A percentile compares a stretch with the other conserved stretches of the same genome.
These are phyloP conservation scores for Microdochium paspali DNA, from an alignment of 2,329 filamentous ascomycete species.

Conservation along the genomic window DNA sequence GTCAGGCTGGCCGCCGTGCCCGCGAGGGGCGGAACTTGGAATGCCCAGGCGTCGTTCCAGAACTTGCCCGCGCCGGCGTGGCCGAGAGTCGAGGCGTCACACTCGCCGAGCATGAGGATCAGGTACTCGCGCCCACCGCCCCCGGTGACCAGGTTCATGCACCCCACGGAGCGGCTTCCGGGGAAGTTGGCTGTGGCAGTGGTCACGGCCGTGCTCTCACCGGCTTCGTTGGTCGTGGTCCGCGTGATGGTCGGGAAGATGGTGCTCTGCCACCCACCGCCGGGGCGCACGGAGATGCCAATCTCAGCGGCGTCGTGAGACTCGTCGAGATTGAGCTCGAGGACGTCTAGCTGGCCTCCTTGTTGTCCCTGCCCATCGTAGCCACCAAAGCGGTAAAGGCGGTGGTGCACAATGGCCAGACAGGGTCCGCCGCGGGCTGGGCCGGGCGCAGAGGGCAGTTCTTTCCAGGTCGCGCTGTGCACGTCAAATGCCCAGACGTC, in stretches of 20 bases:
- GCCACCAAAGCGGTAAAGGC: slow-evolving; percentile 71
- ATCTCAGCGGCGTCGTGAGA: slow-evolving; percentile 45
- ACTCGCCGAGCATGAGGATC: slow-evolving; percentile 51
- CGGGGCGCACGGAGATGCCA: slow-evolving; percentile 30
- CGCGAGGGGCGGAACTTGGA: slow-evolving; percentile 42
- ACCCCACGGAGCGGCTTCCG: slow-evolving; percentile 40
- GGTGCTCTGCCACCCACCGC: slow-evolving; percentile 42
- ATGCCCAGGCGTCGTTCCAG: slow-evolving; percentile 54
- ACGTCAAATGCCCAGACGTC: slow-evolving; percentile 78
- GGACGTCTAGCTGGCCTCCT: slow-evolving; percentile 62
- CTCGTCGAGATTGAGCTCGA: slow-evolving; percentile 46
- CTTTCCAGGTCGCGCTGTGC: slow-evolving; percentile 52
- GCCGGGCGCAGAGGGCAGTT: slow-evolving; percentile 57
- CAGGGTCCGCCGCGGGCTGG: slow-evolving; percentile 57
- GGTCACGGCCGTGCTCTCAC: slow-evolving; percentile 11
- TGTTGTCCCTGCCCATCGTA: slow-evolving; percentile 63
- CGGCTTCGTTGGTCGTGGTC: slow-evolving; percentile 14
- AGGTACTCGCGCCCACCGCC: slow-evolving; percentile 54
- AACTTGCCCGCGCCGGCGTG: slow-evolving; percentile 44
- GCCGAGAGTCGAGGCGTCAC: slow-evolving; percentile 34
- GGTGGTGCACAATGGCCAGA: slow-evolving; percentile 53
- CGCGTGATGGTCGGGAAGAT: slow-evolving; percentile 28
- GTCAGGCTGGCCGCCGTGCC: slow-evolving; percentile 46
- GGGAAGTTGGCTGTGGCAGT: slow-evolving; percentile 32
- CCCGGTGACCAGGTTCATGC: slow-evolving; percentile 45